phyloP scores from a whole-genome alignment of 768 basidiomycete species.

The Mycena epipterygia region DNA sequence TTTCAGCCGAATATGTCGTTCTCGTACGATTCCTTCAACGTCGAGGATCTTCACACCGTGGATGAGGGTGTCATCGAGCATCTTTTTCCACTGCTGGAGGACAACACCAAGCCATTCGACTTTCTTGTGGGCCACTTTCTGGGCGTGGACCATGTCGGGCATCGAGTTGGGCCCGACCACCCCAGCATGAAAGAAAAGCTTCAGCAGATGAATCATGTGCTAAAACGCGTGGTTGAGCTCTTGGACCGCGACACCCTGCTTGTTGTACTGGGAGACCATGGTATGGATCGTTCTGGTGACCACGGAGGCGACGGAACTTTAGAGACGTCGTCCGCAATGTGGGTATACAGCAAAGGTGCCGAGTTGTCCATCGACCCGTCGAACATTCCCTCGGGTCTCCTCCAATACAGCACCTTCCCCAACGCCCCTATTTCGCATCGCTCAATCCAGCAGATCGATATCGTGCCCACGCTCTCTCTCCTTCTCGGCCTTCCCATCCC shows the following conservation, averaged over 20 bases:
- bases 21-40: conserved; percentile 97
- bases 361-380: conserved; percentile 55
- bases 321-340: conserved; percentile 89
- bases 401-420: conserved; percentile 73
- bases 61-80: conserved; percentile 91
- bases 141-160: conserved; percentile 97
- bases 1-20: conserved; percentile 82
- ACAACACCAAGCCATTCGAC: conserved; percentile 75
- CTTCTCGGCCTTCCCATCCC: conserved; percentile 95
- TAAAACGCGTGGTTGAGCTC: conserved; percentile 76
- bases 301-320: conserved; percentile 92
- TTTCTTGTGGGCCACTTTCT: conserved; percentile 93
- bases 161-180: conserved; percentile 92
- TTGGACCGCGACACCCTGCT: conserved; percentile 92
- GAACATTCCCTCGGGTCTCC: conserved; percentile 61
- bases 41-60: conserved; percentile 97
- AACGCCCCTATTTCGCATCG: conserved; percentile 68
- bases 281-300: conserved; percentile 95
- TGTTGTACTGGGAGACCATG: conserved; percentile 95
- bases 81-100: conserved; percentile 82
- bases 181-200: conserved; percentile 89
- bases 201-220: conserved; percentile 87
- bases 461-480: conserved; percentile 89
- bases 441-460: conserved; percentile 91
- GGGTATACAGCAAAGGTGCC: conserved; percentile 90